Evolutionary conservation across 2,329 filamentous ascomycete genomes (phyloP), one percentile per base, ranked within the genome.

Genomic region (Fusarium subglutinans): DNA sequence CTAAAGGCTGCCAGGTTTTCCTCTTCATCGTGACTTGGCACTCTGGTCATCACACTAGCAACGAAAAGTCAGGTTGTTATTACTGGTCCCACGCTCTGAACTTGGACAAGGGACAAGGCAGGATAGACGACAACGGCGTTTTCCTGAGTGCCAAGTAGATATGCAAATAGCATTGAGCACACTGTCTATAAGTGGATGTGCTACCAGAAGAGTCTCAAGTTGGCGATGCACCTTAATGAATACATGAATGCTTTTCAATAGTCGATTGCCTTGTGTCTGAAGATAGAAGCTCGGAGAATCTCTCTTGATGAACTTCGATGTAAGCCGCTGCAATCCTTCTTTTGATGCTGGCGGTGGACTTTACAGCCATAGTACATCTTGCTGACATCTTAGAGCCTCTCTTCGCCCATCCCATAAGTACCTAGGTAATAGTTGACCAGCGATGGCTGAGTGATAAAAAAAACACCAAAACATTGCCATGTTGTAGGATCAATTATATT

Each of bases 381-480:
- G 17, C 35, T 24, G 26, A 17, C 22, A 28, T 24, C 8, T 40
- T 9, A 14, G 6, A 28, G 20, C 26, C 33, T 37, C 28, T 33
- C 48, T 28, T 41, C 18, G 43, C 30, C 15, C 11, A 56, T 30
- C n/a, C 77, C 53, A 3, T 35, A 17, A 8, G 90, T 11, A 24
- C 24, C 24, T 24, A 35, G 14, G 90, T 12, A 91, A 75, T 15
- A 20, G 20, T 20, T 28, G 18, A 35, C 33, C 33, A 35, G 33
- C 33, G 33, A 15, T 17, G 33, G 33, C 33, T 35, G 33, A 35
- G 33, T 35, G 33, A 35, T 35, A 17, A 35, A 35, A 35, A 35
- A 35, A 35, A 35, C 4, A 17, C 33, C 14, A 35, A 35, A 35
- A 35, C 26, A 47, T 13, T 8, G 4, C 28, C 26, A 47, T 22